Evolutionary conservation across 371 early-diverging fungal genomes (phyloP).

Genomic region (Mortierella sp.): DNA sequence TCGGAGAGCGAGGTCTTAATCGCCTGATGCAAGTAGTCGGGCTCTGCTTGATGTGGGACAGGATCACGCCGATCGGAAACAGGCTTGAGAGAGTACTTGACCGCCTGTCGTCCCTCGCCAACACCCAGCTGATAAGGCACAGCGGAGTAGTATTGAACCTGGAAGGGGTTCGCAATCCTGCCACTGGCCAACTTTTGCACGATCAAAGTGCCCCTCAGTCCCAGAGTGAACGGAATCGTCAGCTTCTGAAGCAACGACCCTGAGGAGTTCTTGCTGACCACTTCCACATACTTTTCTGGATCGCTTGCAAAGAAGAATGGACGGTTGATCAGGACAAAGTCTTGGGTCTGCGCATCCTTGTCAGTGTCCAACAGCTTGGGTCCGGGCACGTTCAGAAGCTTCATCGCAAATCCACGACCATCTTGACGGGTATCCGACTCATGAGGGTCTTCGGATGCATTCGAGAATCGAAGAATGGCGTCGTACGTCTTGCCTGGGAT

Average conservation of each 20-base stretch:
- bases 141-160: constrained; percentile 33
- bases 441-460: constrained; percentile 19
- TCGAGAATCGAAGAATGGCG: constrained; percentile 31
- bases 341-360: constrained; percentile 38
- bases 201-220: constrained; percentile 25
- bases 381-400: constrained; percentile 32
- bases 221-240: constrained; percentile 28
- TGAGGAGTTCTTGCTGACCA: constrained; percentile 14
- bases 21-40: constrained; percentile 29
- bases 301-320: constrained; percentile 40
- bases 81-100: constrained; percentile 43
- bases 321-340: constrained; percentile 39
- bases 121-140: constrained; percentile 38
- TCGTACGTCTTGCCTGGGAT: constrained; percentile 46
- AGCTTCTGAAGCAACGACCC: constrained; percentile 13
- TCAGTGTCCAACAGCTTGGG: constrained; percentile 38
- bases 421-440: constrained; percentile 14
- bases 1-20: constrained; percentile 13
- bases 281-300: constrained; percentile 13
- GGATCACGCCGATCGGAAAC: constrained; percentile 17
- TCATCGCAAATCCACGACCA: constrained; percentile 41
- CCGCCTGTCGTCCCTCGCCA: constrained; percentile 25
- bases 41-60: constrained; percentile 4
- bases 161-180: constrained; percentile 33
- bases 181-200: constrained; percentile 5